phyloP scores from a whole-genome alignment of 768 basidiomycete genomes.

The Termitomyces sp. region DNA sequence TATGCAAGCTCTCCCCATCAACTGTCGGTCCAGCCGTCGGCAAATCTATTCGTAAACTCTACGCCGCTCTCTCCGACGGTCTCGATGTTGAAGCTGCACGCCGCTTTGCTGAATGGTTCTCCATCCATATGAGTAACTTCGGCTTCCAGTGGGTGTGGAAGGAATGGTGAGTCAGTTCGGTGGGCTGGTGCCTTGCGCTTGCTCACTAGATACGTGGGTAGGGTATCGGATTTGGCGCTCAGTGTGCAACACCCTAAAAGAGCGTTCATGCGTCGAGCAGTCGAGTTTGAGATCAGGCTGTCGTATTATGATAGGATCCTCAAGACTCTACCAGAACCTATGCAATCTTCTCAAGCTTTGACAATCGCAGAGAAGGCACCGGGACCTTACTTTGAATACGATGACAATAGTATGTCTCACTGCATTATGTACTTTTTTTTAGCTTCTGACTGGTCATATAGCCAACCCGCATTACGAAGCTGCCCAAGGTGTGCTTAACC shows the following conservation, averaged over 20 bases:
- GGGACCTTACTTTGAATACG: constrained; percentile 78
- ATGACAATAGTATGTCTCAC: constrained; percentile 57
- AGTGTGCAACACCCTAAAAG: constrained; percentile 79
- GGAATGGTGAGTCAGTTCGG: constrained; percentile 68
- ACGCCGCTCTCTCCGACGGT: constrained; percentile 72
- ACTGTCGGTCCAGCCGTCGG: constrained; percentile 96
- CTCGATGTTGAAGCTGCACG: constrained; percentile 81
- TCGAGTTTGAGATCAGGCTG: constrained; percentile 87
- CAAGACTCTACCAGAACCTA: constrained; percentile 79
- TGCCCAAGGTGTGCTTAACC: constrained; percentile 69
- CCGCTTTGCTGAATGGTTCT: constrained; percentile 92
- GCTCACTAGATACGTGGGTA: constrained; percentile 22
- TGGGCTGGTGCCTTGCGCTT: not conserved
- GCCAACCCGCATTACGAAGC: constrained; percentile 78
- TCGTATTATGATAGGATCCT: constrained; percentile 91
- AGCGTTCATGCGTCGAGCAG: constrained; percentile 77
- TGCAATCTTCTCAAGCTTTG: constrained; percentile 60
- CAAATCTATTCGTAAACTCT: constrained; percentile 88
- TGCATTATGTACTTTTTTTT: not conserved
- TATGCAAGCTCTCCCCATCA: constrained; percentile 89
- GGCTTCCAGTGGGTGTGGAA: constrained; percentile 99
- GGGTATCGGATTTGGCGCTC: constrained; percentile 81
- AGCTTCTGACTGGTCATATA: constrained; percentile 21
- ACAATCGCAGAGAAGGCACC: constrained; percentile 70
- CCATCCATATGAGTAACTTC: constrained; percentile 96